Evolutionary conservation across 345 rosid species (phyloP).

Genomic region (Gossypium arboreum): DNA sequence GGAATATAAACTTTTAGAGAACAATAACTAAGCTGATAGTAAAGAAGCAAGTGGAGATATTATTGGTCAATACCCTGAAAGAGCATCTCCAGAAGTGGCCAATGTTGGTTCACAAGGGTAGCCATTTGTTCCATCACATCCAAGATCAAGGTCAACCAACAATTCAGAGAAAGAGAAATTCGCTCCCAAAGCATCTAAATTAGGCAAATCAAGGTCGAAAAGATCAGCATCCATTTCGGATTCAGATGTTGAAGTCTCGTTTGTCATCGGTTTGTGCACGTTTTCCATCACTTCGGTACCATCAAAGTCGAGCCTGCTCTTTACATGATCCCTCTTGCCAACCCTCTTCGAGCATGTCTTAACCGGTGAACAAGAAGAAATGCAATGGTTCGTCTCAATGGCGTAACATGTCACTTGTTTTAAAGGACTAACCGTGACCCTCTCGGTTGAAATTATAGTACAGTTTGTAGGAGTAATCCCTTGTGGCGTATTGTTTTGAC

Average conservation of each 20-base stretch:
- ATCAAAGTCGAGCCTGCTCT: slow-evolving; percentile 86
- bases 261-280: slow-evolving; percentile 30
- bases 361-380: slow-evolving; percentile 68
- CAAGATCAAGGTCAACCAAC: slow-evolving; percentile 67
- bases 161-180: slow-evolving; percentile 63
- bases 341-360: slow-evolving; percentile 48
- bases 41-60: no score
- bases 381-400: slow-evolving; percentile 64
- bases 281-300: slow-evolving; percentile 41
- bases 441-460: slow-evolving; percentile 62
- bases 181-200: slow-evolving; percentile 58
- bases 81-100: slow-evolving; percentile 24
- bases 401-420: slow-evolving; percentile 56
- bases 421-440: slow-evolving; percentile 62
- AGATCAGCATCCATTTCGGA: slow-evolving; percentile 58
- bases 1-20: neutral
- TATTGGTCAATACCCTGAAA: slow-evolving; percentile 32
- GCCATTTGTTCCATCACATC: slow-evolving; percentile 29
- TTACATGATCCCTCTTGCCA: slow-evolving; percentile 62
- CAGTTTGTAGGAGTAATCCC: slow-evolving; percentile 56
- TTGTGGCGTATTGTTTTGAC: slow-evolving; percentile 37
- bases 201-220: slow-evolving; percentile 61
- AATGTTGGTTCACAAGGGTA: slow-evolving; percentile 31
- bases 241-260: slow-evolving; percentile 45
- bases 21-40: no score